Evolutionary conservation across 2,329 filamentous ascomycete species (phyloP), one percentile per base, ranked within the genome.

Genomic region (Calonectria pauciramosa): DNA sequence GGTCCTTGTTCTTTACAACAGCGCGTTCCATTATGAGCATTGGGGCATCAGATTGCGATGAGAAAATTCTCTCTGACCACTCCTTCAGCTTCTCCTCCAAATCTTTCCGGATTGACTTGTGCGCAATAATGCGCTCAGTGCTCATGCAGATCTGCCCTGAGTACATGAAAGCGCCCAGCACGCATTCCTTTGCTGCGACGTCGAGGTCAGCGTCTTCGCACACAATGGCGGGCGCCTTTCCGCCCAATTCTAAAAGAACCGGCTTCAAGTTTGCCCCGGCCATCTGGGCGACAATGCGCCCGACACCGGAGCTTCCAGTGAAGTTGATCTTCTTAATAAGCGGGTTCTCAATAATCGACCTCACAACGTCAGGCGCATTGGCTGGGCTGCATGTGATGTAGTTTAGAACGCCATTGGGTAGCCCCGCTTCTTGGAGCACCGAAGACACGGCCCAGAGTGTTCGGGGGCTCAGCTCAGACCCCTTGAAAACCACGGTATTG

Each of bases 141-240:
- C 93, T 93, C 94, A 97, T 96, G 88, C 95, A 97, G 56, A 96
- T 92, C 86, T 97, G 95, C 0, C 95, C 95, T 2, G 88, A 87
- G 83, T 96, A 90, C 74, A 95, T 80, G 63, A 77, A 81, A 0
- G 80, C 78, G 4, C 80, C 81, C 4, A 74, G 32, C 2, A 75
- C 76, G 54, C 80, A 81, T 18, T 81, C 71, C 20, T 76, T 67
- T 0, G 85, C 86, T 0, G 87, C 87, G 63, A 84, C 82, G 34
- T 85, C 83, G 3, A 89, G 77, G 73, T 89, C 84, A 0, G 87
- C 87, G 73, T 89, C 88, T 41, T 84, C 81, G 9, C 87, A 82
- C 0, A 89, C 85, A 7, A 90, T 80, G 3, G 85, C 82, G 3
- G 83, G 84, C 2, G 83, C 84, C 76, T 89, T 89, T 34, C 88